phyloP scores from a whole-genome alignment of 495 filamentous ascomycete genomes.

The Talaromyces ruber region DNA sequence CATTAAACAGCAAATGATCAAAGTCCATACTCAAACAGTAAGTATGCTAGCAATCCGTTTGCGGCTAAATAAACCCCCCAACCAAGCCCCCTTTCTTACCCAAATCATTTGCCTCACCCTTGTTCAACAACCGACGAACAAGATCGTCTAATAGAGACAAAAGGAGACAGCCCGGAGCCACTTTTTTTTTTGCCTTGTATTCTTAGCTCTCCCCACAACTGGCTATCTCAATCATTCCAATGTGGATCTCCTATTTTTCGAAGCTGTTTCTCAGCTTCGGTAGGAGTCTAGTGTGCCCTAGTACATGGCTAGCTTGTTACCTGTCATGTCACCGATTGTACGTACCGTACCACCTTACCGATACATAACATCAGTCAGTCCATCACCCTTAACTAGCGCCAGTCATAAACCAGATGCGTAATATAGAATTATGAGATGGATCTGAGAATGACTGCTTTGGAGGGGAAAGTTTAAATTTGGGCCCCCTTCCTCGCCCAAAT shows the following conservation, averaged over 20 bases:
- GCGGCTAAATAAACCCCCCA: background rate
- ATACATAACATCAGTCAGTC: background rate
- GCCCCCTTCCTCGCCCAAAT: slow-evolving; percentile 1
- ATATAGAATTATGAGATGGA: background rate
- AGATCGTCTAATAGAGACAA: background rate
- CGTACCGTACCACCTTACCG: background rate
- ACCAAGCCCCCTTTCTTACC: background rate
- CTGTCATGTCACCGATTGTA: background rate
- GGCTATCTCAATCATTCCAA: background rate
- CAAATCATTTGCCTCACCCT: background rate
- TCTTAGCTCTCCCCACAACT: slow-evolving; percentile 1
- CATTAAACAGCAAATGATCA: background rate
- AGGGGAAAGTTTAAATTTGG: background rate
- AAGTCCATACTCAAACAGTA: background rate
- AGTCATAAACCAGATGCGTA: background rate
- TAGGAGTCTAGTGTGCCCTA: background rate
- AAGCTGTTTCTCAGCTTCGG: background rate
- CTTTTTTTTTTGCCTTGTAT: slow-evolving; percentile 1
- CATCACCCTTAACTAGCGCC: background rate
- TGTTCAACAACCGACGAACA: background rate
- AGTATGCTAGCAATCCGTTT: background rate
- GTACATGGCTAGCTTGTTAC: background rate
- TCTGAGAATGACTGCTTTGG: slow-evolving; percentile 1
- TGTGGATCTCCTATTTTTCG: background rate
- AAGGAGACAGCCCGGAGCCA: background rate